Base-by-base conservation (phyloP, 2,329 filamentous ascomycete species). In the Xylariaceae sp. region DNA sequence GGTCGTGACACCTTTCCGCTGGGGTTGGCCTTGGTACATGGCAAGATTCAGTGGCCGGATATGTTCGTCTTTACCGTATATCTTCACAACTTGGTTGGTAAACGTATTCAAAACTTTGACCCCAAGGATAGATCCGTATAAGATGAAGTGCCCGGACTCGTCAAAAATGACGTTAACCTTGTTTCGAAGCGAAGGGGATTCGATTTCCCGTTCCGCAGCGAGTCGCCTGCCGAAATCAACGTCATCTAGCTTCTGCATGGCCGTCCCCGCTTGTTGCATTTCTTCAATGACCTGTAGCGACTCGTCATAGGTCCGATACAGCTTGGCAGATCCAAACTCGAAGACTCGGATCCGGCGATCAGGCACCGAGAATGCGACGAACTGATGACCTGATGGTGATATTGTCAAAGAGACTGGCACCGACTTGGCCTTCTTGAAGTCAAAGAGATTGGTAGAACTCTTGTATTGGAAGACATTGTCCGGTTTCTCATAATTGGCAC, bases 71-170 rank as follows among this genome's bases (percentile, higher is more conserved):
- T 88, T 89, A 44, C 90, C 95, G 74, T 93, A 98, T 1, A 95
- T 84, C 71, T 92, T 93, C 59, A 97, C 89, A 1, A 97, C 87
- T 58, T 91, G 86, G 75, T 99, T 98, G 16, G 95, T 96, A 69
- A 93, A 88, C 0, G 91, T 97, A 75, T 99, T 99, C 73, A 99
- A 83, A 20, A 98, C 93, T 75, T 99, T 99, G 68, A 93, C 85
- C 20, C 96, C 95, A 42, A 93, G 78, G 65, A 99, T 88, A 10
- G 93, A 96, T 32, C 95, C 95, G 68, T 97, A 99, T 37, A 97
- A 79, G 61, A 99, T 86, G 73, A 99, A 99, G 72, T 99, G 87
- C 3, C 93, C 90, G 1, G 93, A 96, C 75, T 99, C 95, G 71
- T 99, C 95, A 71, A 98, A 99, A 37, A 93, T 86, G 60, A 98